Evolutionary conservation across 306 rosid genomes (phyloP).

Genomic region (Trifolium subterraneum): DNA sequence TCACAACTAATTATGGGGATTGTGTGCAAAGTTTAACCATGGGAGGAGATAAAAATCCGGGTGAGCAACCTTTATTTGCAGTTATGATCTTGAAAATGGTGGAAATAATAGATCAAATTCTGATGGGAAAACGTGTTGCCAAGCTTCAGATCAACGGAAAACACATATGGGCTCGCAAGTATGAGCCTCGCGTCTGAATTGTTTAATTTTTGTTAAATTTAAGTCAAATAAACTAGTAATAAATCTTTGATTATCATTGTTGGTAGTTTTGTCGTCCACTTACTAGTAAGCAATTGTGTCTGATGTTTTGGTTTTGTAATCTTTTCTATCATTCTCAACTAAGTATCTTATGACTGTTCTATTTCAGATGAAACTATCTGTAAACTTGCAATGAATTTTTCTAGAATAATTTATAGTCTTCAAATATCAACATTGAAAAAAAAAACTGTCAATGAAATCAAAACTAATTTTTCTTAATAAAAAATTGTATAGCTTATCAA

Average conservation of each 20-base stretch:
- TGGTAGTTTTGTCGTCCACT: background rate
- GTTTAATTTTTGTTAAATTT: background rate
- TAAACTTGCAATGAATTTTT: background rate
- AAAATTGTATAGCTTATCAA: background rate
- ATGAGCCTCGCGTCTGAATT: constrained; percentile 47
- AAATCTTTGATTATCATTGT: background rate
- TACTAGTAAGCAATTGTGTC: background rate
- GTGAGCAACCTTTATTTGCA: constrained; percentile 62
- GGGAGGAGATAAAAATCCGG: constrained; percentile 41
- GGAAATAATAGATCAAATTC: constrained; percentile 46
- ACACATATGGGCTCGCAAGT: constrained; percentile 74
- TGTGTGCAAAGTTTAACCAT: constrained; percentile 53
- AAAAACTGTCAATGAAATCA: background rate
- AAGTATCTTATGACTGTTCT: background rate
- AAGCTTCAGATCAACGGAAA: constrained; percentile 64
- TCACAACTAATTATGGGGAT: constrained; percentile 42
- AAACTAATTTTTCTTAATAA: background rate
- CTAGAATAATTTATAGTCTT: background rate
- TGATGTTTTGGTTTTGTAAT: background rate
- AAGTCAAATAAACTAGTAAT: background rate
- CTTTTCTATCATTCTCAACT: background rate
- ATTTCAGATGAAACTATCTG: background rate
- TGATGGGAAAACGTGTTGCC: constrained; percentile 46
- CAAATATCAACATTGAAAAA: background rate
- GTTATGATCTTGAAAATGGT: constrained; percentile 52